Percentiles rank a stretch among this genome's conserved stretches.
These are phyloP conservation scores for Magnusiomyces ingens DNA, from an alignment of 1,139 yeast genomes.

Conservation along the genomic window DNA sequence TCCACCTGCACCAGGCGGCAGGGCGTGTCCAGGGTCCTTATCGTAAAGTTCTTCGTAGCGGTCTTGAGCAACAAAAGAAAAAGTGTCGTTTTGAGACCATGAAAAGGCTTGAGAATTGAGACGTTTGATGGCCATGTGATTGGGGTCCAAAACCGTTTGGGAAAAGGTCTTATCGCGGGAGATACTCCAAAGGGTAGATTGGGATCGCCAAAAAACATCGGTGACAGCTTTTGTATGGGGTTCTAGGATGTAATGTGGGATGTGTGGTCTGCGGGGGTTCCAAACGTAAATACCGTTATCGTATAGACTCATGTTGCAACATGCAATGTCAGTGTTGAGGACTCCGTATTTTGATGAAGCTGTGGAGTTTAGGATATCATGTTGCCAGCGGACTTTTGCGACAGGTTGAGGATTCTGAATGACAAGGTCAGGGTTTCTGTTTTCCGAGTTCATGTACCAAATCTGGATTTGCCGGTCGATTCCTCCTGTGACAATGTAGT, in stretches of 20 bases:
- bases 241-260: constrained; percentile 64
- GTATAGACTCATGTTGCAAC: constrained; percentile 62
- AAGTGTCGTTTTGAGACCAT: constrained; percentile 50
- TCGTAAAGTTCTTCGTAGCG: constrained; percentile 22
- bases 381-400: constrained; percentile 63
- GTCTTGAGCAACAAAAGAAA: constrained; percentile 50
- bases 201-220: constrained; percentile 45
- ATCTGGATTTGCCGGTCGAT: constrained; percentile 78
- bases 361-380: constrained; percentile 23
- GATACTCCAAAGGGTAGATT: constrained; percentile 45
- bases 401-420: constrained; percentile 74
- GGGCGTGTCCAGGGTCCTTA: constrained; percentile 5
- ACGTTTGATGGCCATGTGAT: constrained; percentile 48
- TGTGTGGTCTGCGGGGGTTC: constrained; percentile 62
- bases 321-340: constrained; percentile 49
- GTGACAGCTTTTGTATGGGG: constrained; percentile 45
- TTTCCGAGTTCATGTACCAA: constrained; percentile 54
- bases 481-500: constrained; percentile 86
- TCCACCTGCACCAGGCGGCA: not conserved
- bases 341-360: constrained; percentile 17
- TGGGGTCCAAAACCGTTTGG: constrained; percentile 49
- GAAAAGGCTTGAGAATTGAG: constrained; percentile 47
- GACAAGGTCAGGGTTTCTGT: constrained; percentile 59
- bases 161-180: constrained; percentile 49
- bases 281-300: constrained; percentile 71